Evolutionary conservation across 768 basidiomycete genomes (phyloP), one percentile per base, ranked within the genome.

Genomic region (Podaxis sp.): DNA sequence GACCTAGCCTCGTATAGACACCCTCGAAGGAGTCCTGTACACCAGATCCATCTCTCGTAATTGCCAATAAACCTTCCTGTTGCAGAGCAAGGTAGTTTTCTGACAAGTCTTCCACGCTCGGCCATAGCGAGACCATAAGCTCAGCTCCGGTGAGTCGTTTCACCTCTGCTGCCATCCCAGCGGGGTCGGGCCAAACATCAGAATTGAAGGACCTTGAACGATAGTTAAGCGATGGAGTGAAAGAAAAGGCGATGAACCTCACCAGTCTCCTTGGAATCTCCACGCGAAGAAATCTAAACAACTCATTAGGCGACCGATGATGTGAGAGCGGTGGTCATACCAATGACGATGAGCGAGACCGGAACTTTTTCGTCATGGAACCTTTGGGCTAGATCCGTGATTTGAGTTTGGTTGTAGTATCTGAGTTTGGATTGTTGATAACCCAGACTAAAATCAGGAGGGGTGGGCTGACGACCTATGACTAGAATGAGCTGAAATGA

Each of bases 101-200:
- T 3, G 76, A 77, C n/a, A 73, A 60, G 59, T 76, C 76, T 63
- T 77, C 76, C 22, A 77, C 74, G 54, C 75, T 76, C 2, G 76
- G 76, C 76, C 76, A 77, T 38, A 77, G 66, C 8, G 76, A 77
- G 7, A 76, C 76, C 76, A 77, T 77, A 71, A 77, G 71, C 61
- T 77, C 75, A 9, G 76, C 76, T 1, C 76, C 76, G 9, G 76
- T 77, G 36, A 76, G 68, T 4, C 64, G 66, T 58, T 76, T 77
- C 36, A 76, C 76, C 56, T 71, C 63, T 19, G 71, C 68, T 8
- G 74, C 73, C 76, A 77, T 77, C 19, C 40, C 65, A 9, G 70
- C 70, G 49, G 74, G 75, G 62, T 76, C 74, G 2, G 76, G 76
- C 68, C 70, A 77, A 53, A 73, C 75, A 48, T 72, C 67, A 5